phyloP scores from a whole-genome alignment of 2,329 filamentous ascomycete genomes.

The Trichoderma sp. region DNA sequence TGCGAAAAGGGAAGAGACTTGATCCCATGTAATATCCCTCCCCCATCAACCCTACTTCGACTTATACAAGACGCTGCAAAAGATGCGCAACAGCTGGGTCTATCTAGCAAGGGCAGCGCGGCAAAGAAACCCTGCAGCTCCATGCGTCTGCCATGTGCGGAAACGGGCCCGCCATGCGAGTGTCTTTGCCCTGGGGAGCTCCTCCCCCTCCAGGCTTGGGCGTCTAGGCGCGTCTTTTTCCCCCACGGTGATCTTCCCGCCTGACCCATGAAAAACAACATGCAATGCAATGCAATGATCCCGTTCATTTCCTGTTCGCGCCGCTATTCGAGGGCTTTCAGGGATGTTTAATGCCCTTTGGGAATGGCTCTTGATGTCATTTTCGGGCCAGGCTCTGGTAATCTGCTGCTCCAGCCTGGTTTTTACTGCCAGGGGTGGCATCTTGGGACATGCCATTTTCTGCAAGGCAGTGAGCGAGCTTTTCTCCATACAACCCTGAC shows the following conservation, averaged over 20 bases:
- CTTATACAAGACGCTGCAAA: background rate
- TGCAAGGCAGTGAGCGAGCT: background rate
- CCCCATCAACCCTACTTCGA: background rate
- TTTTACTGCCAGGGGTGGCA: background rate
- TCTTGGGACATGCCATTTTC: background rate
- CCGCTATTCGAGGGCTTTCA: background rate
- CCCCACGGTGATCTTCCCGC: background rate
- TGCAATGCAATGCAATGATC: conserved; percentile 22
- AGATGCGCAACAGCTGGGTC: background rate
- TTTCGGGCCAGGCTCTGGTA: conserved; percentile 2
- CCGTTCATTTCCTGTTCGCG: conserved; percentile 20
- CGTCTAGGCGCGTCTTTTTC: background rate
- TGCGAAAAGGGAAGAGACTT: background rate
- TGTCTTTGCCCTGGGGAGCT: background rate
- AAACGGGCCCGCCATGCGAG: background rate
- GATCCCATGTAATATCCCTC: background rate
- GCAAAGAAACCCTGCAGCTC: conserved; percentile 11
- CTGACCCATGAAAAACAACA: background rate
- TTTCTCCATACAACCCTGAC: conserved; percentile 12
- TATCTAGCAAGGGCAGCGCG: background rate
- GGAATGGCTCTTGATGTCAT: conserved; percentile 13
- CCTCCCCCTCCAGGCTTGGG: background rate
- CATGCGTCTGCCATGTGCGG: conserved; percentile 15
- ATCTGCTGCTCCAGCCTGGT: background rate
- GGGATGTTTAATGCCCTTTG: background rate